Base-by-base conservation (phyloP, 129 eudicot species). In the Pittosporum tobira region DNA sequence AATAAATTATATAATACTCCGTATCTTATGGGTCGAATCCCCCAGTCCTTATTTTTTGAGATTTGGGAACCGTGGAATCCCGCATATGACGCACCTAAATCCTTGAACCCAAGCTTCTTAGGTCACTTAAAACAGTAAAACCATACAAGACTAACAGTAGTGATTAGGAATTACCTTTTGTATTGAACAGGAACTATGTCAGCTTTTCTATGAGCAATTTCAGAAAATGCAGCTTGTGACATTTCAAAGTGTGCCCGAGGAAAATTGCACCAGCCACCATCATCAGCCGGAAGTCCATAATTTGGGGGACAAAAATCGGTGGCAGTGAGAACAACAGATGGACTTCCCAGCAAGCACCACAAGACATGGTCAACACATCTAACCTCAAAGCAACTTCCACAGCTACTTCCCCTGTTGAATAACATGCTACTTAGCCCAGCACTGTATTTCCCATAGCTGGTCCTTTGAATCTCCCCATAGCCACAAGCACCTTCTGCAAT, bases 251-350 rank as follows among this genome's bases (percentile, higher is more conserved):
- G 74, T 31, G 76, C 52, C 0, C 65, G 56, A 31, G 82, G 77
- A 54, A 77, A 77, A 51, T 77, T 77, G 64, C 74, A 71, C 77
- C 77, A 77, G 31, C 82, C 77, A 3, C 82, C 77, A 20, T 66
- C 44, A 40, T 76, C 77, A 5, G 81, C 49, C 3, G 81, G 65
- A 13, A 65, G 77, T 30, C 70, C 76, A 54, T 65, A 76, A 55
- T 76, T 76, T 24, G 77, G 77, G 16, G 77, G 58, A 43, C 77
- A 76, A 62, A 76, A 76, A 48, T 76, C 77, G 13, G 81, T 65
- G 51, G 76, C 77, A 23, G 77, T 76, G 38, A 76, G 66, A 24
- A 66, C 44, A 18, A 76, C 55, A 15, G 81, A 60, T n/a, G 76
- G 73, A 50, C 70, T 66, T 19, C 70, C 81, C 18, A 62, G 61